These are phyloP conservation scores for Tetrastigma voinierianum DNA, from an alignment of 164 flowering plant species.

Conservation along the genomic window DNA sequence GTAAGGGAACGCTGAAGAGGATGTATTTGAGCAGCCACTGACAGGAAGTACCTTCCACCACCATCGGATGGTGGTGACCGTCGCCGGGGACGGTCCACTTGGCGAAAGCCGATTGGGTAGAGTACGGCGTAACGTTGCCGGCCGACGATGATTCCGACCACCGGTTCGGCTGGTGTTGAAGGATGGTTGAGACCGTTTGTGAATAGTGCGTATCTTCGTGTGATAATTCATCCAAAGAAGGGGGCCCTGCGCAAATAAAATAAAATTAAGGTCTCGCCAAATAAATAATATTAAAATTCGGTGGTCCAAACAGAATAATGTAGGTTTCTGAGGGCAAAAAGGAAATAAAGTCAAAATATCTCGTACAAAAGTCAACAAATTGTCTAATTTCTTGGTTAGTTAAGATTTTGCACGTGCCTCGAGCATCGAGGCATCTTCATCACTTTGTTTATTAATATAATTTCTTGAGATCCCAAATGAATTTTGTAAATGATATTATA, in stretches of 20 bases:
- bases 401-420: neutral
- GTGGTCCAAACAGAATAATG: too few species aligned
- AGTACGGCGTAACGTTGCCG: conserved; percentile 17
- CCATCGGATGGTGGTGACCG: conserved; percentile 22
- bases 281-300: neutral
- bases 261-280: neutral
- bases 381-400: neutral
- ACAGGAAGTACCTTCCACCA: conserved; percentile 39
- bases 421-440: too few species aligned
- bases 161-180: conserved; percentile 44
- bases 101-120: conserved; percentile 56
- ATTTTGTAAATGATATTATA: too few species aligned
- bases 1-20: conserved; percentile 67
- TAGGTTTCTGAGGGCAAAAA: neutral
- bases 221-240: conserved; percentile 34
- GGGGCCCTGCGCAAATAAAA: conserved; percentile 20
- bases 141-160: conserved; percentile 39
- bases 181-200: conserved; percentile 71
- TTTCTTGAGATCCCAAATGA: too few species aligned
- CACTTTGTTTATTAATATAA: neutral
- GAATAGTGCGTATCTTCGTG: conserved; percentile 79
- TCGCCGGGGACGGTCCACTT: conserved; percentile 47
- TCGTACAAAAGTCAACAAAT: neutral
- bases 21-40: conserved; percentile 80
- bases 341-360: neutral